These are phyloP conservation scores for Ophiostoma perfectum DNA, from an alignment of 2,329 filamentous ascomycete species.

Conservation along the genomic window DNA sequence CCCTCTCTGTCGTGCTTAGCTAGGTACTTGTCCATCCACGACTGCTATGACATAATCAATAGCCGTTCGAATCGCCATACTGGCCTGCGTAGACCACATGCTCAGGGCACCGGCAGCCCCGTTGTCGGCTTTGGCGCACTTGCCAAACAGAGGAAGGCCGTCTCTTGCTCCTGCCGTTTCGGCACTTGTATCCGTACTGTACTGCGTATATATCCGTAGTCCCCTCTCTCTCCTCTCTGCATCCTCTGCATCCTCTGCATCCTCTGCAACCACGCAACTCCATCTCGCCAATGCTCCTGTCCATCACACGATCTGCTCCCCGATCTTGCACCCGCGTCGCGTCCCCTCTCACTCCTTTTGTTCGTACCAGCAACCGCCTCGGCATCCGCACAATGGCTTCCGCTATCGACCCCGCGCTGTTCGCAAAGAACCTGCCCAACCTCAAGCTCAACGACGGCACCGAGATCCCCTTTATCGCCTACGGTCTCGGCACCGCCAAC, in stretches of 20 bases:
- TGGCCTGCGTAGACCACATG: neutral
- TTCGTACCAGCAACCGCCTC: neutral
- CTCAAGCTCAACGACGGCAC: conserved; percentile 70
- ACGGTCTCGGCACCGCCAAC: conserved; percentile 65
- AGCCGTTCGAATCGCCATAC: neutral
- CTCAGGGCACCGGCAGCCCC: neutral
- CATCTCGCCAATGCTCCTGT: neutral
- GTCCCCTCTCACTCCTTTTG: neutral
- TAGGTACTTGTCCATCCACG: no score
- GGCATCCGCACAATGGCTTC: conserved; percentile 18
- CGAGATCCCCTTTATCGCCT: conserved; percentile 67
- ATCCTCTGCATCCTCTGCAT: neutral
- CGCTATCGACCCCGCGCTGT: conserved; percentile 13
- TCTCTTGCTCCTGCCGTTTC: neutral
- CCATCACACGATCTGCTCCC: neutral
- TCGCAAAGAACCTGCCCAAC: conserved; percentile 41
- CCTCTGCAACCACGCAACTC: neutral
- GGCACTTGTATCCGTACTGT: neutral
- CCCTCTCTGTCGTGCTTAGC: neutral
- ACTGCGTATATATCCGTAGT: neutral
- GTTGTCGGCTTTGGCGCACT: neutral
- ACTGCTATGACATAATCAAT: neutral
- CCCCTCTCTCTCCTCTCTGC: neutral
- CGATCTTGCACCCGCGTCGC: neutral
- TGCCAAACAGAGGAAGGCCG: neutral